Percentiles rank a stretch among this genome's conserved stretches.
These are phyloP conservation scores for Lasiodiplodia sp. DNA, from an alignment of 2,329 filamentous ascomycete species.

Conservation along the genomic window DNA sequence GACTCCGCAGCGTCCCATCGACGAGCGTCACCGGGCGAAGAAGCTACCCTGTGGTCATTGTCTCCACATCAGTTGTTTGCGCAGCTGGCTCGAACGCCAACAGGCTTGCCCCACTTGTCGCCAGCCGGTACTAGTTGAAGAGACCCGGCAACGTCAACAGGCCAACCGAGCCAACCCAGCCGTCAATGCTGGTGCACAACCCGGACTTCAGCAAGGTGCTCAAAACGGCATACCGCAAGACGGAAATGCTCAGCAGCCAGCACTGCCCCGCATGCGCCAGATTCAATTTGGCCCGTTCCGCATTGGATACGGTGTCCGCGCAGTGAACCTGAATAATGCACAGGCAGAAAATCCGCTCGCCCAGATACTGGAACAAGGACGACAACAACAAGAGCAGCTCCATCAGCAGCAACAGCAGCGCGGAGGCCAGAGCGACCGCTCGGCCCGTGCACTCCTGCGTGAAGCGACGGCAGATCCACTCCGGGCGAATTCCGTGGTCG, in stretches of 20 bases:
- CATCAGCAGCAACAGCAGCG: slow-evolving; percentile 33
- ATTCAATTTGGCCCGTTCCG: slow-evolving; percentile 28
- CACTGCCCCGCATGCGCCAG: slow-evolving; percentile 18
- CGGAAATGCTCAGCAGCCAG: slow-evolving; percentile 32
- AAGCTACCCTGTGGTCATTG: slow-evolving; percentile 97
- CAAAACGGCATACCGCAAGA: slow-evolving; percentile 29
- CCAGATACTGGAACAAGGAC: slow-evolving; percentile 16
- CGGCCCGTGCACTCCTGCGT: slow-evolving; percentile 4
- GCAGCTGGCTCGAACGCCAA: slow-evolving; percentile 96
- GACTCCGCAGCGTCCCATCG: slow-evolving; percentile 55
- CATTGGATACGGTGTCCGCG: slow-evolving; percentile 28
- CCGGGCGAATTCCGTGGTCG: slow-evolving; percentile 37
- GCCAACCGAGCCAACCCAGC: slow-evolving; percentile 38
- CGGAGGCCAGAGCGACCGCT: slow-evolving; percentile 9
- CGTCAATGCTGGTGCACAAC: slow-evolving; percentile 23
- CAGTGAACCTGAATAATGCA: slow-evolving; percentile 22
- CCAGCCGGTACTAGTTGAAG: slow-evolving; percentile 71
- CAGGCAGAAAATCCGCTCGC: neutral
- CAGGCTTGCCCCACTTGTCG: slow-evolving; percentile 97
- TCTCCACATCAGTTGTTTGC: slow-evolving; percentile 89
- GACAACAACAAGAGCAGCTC: slow-evolving; percentile 33
- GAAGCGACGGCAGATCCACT: slow-evolving; percentile 20
- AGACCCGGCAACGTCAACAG: slow-evolving; percentile 39
- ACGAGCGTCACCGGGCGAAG: slow-evolving; percentile 88
- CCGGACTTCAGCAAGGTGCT: slow-evolving; percentile 31